Evolutionary conservation across 495 filamentous ascomycete species (phyloP), one percentile per base, ranked within the genome.

Genomic region (Durotheca rogersii): DNA sequence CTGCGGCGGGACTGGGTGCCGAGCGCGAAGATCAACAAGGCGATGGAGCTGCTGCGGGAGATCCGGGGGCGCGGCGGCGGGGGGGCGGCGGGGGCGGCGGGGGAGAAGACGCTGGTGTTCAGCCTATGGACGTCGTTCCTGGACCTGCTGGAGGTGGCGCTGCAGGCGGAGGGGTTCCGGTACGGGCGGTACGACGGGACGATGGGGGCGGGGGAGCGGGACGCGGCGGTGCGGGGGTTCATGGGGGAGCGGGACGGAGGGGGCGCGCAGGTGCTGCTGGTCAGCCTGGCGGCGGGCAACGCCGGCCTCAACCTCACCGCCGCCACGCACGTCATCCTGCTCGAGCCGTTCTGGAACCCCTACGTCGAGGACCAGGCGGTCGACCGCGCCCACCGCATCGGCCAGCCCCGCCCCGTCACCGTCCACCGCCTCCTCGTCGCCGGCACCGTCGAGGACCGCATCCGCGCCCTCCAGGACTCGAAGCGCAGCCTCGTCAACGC

Each of bases 331-430:
- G 87, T 97, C 53, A 89, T 97, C 62, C 86, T 96, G 42, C 81
- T 94, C 46, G 92, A 97, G 56, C 92, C 92, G 0, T 96, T 95
- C 72, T 97, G 93, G 89, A 97, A 97, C 51, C 90, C 92, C 0
- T 96, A 86, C 63, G 86, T 95, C 18, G 92, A 97, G 70, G 88
- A 91, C 58, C 92, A 97, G 66, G 92, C 92, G 1, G 85, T 97
- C 45, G 93, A 96, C 67, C 88, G 92, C 29, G 89, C 92, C 2
- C 87, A 97, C 64, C 86, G 92, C 3, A 89, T 97, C 46, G 91
- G 90, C 10, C 92, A 97, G 73, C 73, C 73, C 52, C 75, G 77
- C 0, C 69, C 79, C 10, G 92, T 97, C 4, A 76, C 81, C 43
- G 84, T 96, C 6, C 88, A 96, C 65, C 85, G 88, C 3, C 75